Conservation (phyloP, 306 rosid genomes). For the Malus fusca region DNA sequence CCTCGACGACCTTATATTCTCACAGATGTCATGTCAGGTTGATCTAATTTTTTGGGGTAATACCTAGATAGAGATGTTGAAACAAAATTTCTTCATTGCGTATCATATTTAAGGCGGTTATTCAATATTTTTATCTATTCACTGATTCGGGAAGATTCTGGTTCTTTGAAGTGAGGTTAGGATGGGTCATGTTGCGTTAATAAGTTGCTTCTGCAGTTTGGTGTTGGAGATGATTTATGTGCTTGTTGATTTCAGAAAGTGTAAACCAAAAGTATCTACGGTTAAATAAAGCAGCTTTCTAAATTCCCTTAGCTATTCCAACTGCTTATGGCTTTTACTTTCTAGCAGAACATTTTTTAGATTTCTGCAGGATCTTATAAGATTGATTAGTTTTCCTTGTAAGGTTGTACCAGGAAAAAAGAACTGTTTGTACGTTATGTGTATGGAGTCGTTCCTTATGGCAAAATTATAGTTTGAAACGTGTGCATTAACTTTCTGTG, state of each 20-base stretch:
- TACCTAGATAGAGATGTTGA: slow-evolving; percentile 9
- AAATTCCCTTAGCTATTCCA: background rate
- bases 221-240: background rate
- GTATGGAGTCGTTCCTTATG: no score
- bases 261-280: slow-evolving; percentile 1
- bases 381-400: background rate
- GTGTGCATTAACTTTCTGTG: no score
- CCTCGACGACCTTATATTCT: slow-evolving; percentile 2
- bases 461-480: no score
- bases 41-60: slow-evolving; percentile 5
- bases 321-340: background rate
- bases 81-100: background rate
- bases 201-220: background rate
- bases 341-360: background rate
- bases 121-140: background rate
- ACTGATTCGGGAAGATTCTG: slow-evolving; percentile 2
- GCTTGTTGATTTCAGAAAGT: background rate
- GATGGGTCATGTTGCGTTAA: slow-evolving; percentile 2
- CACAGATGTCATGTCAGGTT: slow-evolving; percentile 4
- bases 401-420: background rate
- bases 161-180: background rate
- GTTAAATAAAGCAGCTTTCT: background rate
- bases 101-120: background rate
- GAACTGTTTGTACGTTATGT: background rate
- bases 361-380: background rate